phyloP scores from a whole-genome alignment of 345 rosid genomes.

The Cardiospermum halicacabum region DNA sequence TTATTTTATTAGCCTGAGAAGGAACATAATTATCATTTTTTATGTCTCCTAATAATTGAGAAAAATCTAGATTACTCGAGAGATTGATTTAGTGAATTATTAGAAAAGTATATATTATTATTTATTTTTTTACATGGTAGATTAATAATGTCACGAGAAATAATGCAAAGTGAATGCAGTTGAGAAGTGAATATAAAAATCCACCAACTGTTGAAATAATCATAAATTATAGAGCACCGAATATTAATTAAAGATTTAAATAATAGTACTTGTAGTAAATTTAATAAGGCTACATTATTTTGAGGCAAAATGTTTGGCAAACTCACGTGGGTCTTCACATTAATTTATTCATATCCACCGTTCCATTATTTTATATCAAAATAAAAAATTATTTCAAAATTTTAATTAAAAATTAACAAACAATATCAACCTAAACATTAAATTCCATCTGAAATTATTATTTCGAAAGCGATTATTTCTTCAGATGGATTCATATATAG shows the following conservation, averaged over 20 bases:
- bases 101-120: too few species aligned
- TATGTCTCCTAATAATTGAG: neutral
- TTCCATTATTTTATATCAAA: too few species aligned
- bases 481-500: neutral
- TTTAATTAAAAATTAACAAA: too few species aligned
- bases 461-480: too few species aligned
- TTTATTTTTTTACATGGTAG: too few species aligned
- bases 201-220: slow-evolving; percentile 4
- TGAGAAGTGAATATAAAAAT: slow-evolving; percentile 5
- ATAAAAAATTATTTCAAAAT: too few species aligned
- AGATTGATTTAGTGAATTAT: slow-evolving; percentile 1
- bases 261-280: neutral
- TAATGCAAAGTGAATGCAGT: slow-evolving; percentile 8
- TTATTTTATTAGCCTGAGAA: neutral
- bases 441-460: too few species aligned
- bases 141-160: slow-evolving; percentile 14
- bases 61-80: neutral
- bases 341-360: too few species aligned
- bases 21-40: slow-evolving; percentile 8
- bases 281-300: neutral
- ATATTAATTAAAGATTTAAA: neutral
- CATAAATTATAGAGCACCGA: neutral
- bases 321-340: slow-evolving; percentile 10
- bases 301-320: slow-evolving; percentile 7
- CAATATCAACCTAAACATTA: too few species aligned